A percentile compares a stretch with the other conserved stretches of the same genome.
These are phyloP conservation scores for Cladosporium oxysporum DNA, from an alignment of 2,329 filamentous ascomycete species.

Conservation along the genomic window DNA sequence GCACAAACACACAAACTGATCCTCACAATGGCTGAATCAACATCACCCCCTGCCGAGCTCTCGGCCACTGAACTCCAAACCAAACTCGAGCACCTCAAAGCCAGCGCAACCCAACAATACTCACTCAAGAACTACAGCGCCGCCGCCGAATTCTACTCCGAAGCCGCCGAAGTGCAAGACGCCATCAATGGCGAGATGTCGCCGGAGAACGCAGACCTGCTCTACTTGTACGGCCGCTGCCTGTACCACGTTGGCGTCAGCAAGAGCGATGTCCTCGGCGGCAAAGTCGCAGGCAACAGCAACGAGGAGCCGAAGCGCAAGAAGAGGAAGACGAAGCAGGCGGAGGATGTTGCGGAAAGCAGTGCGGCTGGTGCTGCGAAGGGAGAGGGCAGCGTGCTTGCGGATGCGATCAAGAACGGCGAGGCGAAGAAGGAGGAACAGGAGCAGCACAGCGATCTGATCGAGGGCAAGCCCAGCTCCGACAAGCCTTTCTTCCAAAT, in stretches of 20 bases:
- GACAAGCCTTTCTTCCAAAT: constrained; percentile 84
- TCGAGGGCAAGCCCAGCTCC: constrained; percentile 40
- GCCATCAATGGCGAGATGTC: constrained; percentile 90
- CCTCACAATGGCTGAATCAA: constrained; percentile 5
- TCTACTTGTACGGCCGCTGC: constrained; percentile 91
- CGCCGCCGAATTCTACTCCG: constrained; percentile 83
- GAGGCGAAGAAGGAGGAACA: constrained; percentile 43
- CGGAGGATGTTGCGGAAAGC: constrained; percentile 31
- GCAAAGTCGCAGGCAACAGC: constrained; percentile 63
- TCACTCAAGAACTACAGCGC: constrained; percentile 84
- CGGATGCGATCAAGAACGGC: constrained; percentile 36
- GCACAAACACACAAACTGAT: background rate
- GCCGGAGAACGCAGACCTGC: constrained; percentile 85
- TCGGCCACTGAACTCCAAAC: constrained; percentile 25
- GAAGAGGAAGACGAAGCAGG: constrained; percentile 41
- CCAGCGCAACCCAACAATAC: constrained; percentile 81
- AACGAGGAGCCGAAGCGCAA: constrained; percentile 56
- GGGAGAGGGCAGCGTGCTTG: constrained; percentile 36
- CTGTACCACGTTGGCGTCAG: constrained; percentile 91
- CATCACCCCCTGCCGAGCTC: background rate
- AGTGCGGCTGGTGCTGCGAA: constrained; percentile 24
- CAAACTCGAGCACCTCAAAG: constrained; percentile 66
- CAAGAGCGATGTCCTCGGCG: constrained; percentile 92
- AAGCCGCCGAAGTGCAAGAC: constrained; percentile 86
- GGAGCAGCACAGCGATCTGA: constrained; percentile 45